phyloP scores from a whole-genome alignment of 2,329 filamentous ascomycete genomes.

The Beauveria sp. region DNA sequence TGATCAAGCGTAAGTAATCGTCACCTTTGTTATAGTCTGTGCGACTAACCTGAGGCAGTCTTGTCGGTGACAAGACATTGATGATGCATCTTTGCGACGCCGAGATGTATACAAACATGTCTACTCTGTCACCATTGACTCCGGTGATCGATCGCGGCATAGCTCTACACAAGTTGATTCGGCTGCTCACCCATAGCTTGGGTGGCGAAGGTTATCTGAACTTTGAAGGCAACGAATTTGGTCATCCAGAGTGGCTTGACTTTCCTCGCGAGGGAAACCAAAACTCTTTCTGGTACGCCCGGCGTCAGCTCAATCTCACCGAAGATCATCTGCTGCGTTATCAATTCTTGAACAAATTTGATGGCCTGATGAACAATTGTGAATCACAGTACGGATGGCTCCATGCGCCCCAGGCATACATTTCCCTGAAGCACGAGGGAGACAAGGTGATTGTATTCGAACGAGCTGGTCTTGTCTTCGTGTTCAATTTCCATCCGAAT shows the following conservation, averaged over 20 bases:
- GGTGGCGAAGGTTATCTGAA: conserved; percentile 97
- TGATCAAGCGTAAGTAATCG: conserved; percentile 76
- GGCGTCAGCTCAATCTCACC: conserved; percentile 86
- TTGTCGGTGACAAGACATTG: conserved; percentile 93
- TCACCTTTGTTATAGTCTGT: conserved; percentile 15
- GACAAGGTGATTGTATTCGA: conserved; percentile 98
- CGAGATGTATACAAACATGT: conserved; percentile 98
- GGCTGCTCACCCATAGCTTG: conserved; percentile 81
- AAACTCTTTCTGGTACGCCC: conserved; percentile 91
- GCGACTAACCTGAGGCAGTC: conserved; percentile 39
- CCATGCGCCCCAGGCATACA: conserved; percentile 74
- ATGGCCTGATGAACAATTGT: conserved; percentile 79
- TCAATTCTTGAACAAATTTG: conserved; percentile 87
- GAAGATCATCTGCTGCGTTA: conserved; percentile 84
- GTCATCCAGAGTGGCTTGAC: conserved; percentile 97
- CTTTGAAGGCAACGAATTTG: conserved; percentile 98
- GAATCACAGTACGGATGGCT: conserved; percentile 93
- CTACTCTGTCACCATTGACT: conserved; percentile 72
- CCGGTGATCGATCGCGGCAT: conserved; percentile 85
- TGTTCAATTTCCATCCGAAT: conserved; percentile 92
- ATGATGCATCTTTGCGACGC: conserved; percentile 99
- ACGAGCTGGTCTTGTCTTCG: conserved; percentile 78
- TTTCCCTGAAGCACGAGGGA: conserved; percentile 85
- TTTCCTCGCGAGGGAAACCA: conserved; percentile 90
- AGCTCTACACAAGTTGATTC: conserved; percentile 94